Conservation (phyloP, 768 basidiomycete genomes). For the Albatrellus ellisii region DNA sequence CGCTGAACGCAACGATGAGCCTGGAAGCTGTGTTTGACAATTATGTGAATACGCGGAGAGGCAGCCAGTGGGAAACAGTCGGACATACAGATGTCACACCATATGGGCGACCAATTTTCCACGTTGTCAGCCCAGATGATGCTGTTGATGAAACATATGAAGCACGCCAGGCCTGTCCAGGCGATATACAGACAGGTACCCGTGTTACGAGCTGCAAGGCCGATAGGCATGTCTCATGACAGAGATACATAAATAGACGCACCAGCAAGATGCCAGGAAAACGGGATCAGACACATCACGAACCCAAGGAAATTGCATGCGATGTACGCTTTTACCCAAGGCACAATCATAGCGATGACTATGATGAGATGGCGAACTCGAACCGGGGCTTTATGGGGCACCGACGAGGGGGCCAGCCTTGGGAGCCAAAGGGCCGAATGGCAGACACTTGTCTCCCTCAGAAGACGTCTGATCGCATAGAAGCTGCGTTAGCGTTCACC, state of each 20-base stretch:
- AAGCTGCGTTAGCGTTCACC: too few species aligned
- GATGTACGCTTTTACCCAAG: too few species aligned
- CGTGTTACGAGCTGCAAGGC: constrained; percentile 41
- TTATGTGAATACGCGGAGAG: background rate
- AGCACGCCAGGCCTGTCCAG: constrained; percentile 48
- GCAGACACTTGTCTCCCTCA: too few species aligned
- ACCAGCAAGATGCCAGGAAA: constrained; percentile 7
- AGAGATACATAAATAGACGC: constrained; percentile 21
- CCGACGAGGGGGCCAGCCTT: too few species aligned
- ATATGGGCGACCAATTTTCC: constrained; percentile 29
- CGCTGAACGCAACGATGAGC: constrained; percentile 20
- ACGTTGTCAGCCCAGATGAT: constrained; percentile 55
- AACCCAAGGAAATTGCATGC: constrained; percentile 4
- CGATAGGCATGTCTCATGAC: background rate
- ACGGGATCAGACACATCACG: background rate
- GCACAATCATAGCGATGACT: too few species aligned
- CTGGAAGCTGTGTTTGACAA: constrained; percentile 26
- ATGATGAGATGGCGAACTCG: too few species aligned
- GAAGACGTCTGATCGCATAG: too few species aligned
- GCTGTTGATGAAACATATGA: constrained; percentile 51
- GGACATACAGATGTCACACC: constrained; percentile 47
- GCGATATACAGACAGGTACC: constrained; percentile 63
- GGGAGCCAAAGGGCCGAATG: too few species aligned
- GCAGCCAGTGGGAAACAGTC: background rate
- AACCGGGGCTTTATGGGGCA: too few species aligned